Evolutionary conservation across 2,329 filamentous ascomycete genomes (phyloP).

Genomic region (Cladophialophora chaetospira): DNA sequence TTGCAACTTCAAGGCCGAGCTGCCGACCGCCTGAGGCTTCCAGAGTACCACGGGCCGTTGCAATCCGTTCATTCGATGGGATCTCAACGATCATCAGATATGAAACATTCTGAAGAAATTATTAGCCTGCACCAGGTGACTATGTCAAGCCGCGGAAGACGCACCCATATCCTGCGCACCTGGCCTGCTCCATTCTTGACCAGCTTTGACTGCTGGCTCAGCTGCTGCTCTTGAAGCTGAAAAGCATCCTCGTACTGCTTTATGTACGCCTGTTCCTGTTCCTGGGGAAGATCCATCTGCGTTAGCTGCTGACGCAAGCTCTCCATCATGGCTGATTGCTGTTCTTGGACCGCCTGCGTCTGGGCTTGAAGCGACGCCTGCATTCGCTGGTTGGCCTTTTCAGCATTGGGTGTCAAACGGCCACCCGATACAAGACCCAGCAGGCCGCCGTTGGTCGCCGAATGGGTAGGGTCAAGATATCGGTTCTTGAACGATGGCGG

Average conservation of each 20-base stretch:
- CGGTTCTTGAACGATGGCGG: slow-evolving; percentile 47
- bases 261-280: slow-evolving; percentile 7
- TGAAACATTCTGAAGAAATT: slow-evolving; percentile 35
- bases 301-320: slow-evolving; percentile 13
- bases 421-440: slow-evolving; percentile 52
- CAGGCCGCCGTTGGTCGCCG: slow-evolving; percentile 52
- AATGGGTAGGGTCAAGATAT: slow-evolving; percentile 54
- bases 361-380: slow-evolving; percentile 8
- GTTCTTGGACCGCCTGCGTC: slow-evolving; percentile 8
- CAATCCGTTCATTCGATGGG: slow-evolving; percentile 15
- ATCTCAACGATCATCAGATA: slow-evolving; percentile 24
- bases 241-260: slow-evolving; percentile 12
- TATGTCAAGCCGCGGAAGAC: not conserved
- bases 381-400: slow-evolving; percentile 12
- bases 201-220: slow-evolving; percentile 33
- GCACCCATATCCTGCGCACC: slow-evolving; percentile 5
- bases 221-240: slow-evolving; percentile 13
- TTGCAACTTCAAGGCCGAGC: not conserved
- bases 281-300: slow-evolving; percentile 7
- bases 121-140: not conserved
- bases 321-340: slow-evolving; percentile 12
- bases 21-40: not conserved
- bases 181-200: slow-evolving; percentile 36
- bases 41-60: not conserved
- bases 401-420: slow-evolving; percentile 10